Conservation (phyloP, 1,139 yeast genomes). For the Diutina ranongensis region DNA sequence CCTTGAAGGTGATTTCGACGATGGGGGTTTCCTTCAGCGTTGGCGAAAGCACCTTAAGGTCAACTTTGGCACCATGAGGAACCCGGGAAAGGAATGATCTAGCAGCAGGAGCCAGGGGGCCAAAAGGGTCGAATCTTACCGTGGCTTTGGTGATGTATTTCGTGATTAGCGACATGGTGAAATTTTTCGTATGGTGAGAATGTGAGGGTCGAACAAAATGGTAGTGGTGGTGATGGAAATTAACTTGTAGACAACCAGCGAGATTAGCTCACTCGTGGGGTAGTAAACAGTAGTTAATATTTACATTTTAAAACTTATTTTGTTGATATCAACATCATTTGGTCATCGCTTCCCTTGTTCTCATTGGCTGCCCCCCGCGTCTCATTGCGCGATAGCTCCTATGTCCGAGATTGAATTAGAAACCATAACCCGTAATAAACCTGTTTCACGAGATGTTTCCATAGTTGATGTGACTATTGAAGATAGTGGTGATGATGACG, state of each 20-base stretch:
- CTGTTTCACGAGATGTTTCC: no score
- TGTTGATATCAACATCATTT: no score
- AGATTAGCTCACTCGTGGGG: no score
- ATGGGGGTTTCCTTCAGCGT: slow-evolving; percentile 33
- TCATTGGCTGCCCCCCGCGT: no score
- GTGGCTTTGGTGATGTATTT: slow-evolving; percentile 71
- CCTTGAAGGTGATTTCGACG: slow-evolving; percentile 71
- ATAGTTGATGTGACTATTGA: no score
- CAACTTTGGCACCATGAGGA: slow-evolving; percentile 56
- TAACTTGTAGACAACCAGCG: no score
- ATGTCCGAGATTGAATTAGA: no score
- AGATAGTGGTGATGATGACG: not conserved
- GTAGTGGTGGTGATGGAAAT: not conserved
- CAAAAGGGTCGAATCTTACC: slow-evolving; percentile 71
- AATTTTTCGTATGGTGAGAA: not conserved
- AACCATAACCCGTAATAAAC: no score
- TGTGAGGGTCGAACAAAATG: not conserved
- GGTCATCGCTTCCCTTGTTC: no score
- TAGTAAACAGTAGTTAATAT: not conserved
- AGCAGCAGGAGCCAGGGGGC: slow-evolving; percentile 66
- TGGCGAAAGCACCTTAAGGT: slow-evolving; percentile 41
- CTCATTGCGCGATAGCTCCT: no score
- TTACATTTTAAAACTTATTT: no score
- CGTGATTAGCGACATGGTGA: slow-evolving; percentile 48
- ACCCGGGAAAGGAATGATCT: slow-evolving; percentile 70